Percentiles rank a stretch among this genome's conserved stretches.
Conservation (phyloP, 2,329 filamentous ascomycete genomes). For the Penicillium digitatum region DNA sequence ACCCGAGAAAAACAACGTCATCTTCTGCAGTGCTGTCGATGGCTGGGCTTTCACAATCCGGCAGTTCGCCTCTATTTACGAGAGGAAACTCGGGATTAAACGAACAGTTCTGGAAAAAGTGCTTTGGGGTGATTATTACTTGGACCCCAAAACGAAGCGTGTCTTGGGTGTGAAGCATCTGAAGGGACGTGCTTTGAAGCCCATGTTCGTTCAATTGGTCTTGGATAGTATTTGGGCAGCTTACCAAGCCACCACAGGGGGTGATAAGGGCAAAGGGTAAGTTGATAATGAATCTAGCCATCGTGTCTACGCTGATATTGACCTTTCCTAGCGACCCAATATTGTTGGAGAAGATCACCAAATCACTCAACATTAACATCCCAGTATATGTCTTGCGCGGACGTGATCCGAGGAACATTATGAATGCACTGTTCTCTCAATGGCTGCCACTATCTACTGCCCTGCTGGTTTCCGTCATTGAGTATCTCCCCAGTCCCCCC, state of each 20-base stretch:
- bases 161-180: conserved; percentile 86
- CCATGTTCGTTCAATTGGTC: conserved; percentile 95
- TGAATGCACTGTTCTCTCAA: conserved; percentile 79
- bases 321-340: conserved; percentile 59
- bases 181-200: conserved; percentile 85
- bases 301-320: conserved; percentile 31
- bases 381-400: conserved; percentile 80
- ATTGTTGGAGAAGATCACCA: conserved; percentile 90
- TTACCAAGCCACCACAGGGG: conserved; percentile 83
- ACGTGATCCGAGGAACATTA: conserved; percentile 73
- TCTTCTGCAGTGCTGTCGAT: conserved; percentile 95
- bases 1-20: conserved; percentile 97
- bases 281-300: conserved; percentile 33
- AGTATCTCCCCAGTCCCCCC: conserved; percentile 81
- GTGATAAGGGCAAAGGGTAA: conserved; percentile 74
- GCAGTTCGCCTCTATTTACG: conserved; percentile 89
- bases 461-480: conserved; percentile 86
- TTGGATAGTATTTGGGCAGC: conserved; percentile 95
- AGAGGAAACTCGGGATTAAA: conserved; percentile 96
- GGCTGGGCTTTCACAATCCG: conserved; percentile 98
- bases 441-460: conserved; percentile 95
- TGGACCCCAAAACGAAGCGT: conserved; percentile 95
- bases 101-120: conserved; percentile 83
- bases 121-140: conserved; percentile 92
- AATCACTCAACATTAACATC: conserved; percentile 78